phyloP scores from a whole-genome alignment of 108 stramenopile species.

The Cyclostephanos invisitatus region DNA sequence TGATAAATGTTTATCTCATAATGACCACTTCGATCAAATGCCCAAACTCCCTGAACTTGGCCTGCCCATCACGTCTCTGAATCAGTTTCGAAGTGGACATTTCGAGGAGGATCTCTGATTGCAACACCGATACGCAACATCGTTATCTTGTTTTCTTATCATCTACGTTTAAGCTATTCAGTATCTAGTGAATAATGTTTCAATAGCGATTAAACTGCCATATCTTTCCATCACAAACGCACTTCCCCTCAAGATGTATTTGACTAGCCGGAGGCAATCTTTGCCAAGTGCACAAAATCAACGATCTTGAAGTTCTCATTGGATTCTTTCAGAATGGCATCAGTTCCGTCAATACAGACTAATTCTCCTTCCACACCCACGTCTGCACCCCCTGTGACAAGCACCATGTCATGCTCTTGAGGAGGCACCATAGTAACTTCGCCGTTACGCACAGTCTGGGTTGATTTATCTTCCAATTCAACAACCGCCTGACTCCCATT shows the following conservation, averaged over 20 bases:
- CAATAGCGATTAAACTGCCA: too few relatives aligned
- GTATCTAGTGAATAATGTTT: too few relatives aligned
- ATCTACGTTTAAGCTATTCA: too few relatives aligned
- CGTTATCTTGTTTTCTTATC: too few relatives aligned
- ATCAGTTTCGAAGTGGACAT: background rate
- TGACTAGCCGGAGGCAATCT: conserved; percentile 52
- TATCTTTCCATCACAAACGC: too few relatives aligned
- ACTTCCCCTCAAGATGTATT: too few relatives aligned
- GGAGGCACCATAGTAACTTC: conserved; percentile 79
- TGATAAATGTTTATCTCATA: background rate
- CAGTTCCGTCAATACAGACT: conserved; percentile 89
- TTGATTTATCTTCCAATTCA: conserved; percentile 76
- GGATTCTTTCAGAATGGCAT: conserved; percentile 91
- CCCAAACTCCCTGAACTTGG: conserved; percentile 13
- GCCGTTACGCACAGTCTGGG: conserved; percentile 56
- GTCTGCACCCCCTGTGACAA: conserved; percentile 88
- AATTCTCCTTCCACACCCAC: conserved; percentile 89
- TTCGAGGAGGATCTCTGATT: background rate
- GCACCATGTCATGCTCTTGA: conserved; percentile 85
- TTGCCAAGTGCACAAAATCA: conserved; percentile 85
- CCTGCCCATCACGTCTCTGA: background rate
- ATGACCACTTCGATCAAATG: background rate
- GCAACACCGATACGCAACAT: background rate
- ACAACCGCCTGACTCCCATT: conserved; percentile 72
- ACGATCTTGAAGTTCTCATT: conserved; percentile 94